Evolutionary conservation across 345 rosid species (phyloP).

Genomic region (Capsella bursapastoris): DNA sequence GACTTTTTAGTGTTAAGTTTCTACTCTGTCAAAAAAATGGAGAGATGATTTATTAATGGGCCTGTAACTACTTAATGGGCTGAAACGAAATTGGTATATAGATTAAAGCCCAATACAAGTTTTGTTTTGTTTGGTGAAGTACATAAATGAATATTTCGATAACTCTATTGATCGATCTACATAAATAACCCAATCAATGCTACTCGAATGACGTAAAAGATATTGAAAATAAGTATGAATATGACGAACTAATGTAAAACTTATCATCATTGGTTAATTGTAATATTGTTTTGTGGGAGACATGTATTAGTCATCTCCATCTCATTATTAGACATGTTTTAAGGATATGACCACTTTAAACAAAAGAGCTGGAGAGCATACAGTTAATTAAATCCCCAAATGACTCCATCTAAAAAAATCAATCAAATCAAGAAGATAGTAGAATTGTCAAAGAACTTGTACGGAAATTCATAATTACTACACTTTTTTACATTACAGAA

Average conservation of each 20-base stretch:
- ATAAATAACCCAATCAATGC: not conserved
- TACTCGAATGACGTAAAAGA: not conserved
- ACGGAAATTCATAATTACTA: not conserved
- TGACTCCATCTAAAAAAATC: not conserved
- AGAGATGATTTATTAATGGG: not conserved
- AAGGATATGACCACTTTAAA: conserved; percentile 11
- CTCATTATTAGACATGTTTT: not conserved
- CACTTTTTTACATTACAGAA: too few relatives aligned
- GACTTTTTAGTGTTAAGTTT: not conserved
- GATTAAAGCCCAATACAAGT: not conserved
- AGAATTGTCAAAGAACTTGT: not conserved
- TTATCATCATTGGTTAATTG: not conserved
- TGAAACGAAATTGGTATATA: not conserved
- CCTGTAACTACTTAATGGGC: not conserved
- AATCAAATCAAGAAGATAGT: conserved; percentile 26
- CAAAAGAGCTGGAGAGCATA: conserved; percentile 3
- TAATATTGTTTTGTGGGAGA: not conserved
- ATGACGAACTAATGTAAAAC: not conserved
- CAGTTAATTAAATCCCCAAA: not conserved
- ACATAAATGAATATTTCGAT: too few relatives aligned
- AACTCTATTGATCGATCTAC: too few relatives aligned
- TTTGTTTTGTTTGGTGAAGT: too few relatives aligned
- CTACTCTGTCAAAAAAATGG: not conserved
- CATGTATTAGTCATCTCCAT: not conserved
- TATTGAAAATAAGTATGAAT: not conserved